Evolutionary conservation across 805 yeast genomes (phyloP), one percentile per base, ranked within the genome.

Genomic region (Wickerhamia fluorescens): DNA sequence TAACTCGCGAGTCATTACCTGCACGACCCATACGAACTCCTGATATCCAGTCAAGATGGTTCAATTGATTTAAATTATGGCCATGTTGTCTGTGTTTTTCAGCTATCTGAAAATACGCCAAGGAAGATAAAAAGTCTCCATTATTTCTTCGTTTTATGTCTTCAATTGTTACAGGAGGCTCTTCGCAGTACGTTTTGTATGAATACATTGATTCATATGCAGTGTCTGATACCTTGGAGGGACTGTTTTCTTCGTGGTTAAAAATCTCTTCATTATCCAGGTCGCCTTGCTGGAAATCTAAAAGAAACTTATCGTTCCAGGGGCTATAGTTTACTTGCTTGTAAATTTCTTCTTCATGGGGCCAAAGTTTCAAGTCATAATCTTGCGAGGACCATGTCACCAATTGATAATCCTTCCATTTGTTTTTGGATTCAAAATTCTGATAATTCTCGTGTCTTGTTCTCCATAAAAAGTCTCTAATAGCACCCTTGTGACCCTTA

Each of bases 331-430:
- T 60, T 15, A 60, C 66, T 24, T 37, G 39, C 20, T 42, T 47
- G 38, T 59, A 59, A 12, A 63, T 35, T n/a, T 51, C 48, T n/a
- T 56, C 58, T 28, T 53, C 58, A 29, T 46, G 53, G 0, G 86
- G 81, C 96, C 96, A 89, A 27, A 88, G 56, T 36, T 88, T 66
- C 34, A 92, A 59, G 47, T 85, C 94, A 41, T 78, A 73, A 49
- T 92, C 97, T 36, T 48, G 59, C 29, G 83, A 77, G 1, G 94
- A 79, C 96, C 97, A 89, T 0, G 97, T 85, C 1, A 92, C 89
- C 28, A 92, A 53, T 51, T 92, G 97, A 47, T 74, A 92, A 35
- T 88, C 95, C 31, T 89, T 64, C 57, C 84, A 86, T 41, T 77
- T 78, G 9, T 70, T 49, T 24, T 61, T 61, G 3, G 61, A 51